Evolutionary conservation across 345 rosid species (phyloP), one percentile per base, ranked within the genome.

Genomic region (Balakata baccata): DNA sequence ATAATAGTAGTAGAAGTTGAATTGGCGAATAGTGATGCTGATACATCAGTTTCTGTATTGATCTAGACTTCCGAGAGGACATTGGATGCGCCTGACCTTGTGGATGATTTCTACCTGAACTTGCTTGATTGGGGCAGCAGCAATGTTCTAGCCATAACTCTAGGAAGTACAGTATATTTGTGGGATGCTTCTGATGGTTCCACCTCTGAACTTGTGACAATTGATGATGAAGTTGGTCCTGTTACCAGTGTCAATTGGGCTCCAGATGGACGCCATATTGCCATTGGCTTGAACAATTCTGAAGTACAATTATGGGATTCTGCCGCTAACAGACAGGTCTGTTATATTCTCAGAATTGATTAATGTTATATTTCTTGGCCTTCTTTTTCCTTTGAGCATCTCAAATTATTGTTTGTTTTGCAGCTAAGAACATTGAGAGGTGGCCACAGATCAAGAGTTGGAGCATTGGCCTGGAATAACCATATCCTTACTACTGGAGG

Each of bases 261-360:
- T 45, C 89, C 86, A 3, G 86, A 84, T 75, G 89, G 88, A 5
- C 75, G 75, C 4, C 73, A 72, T 29, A 74, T 88, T 43, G 92
- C 87, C 5, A 22, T 88, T 45, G 89, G 89, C 62, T 70, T 85
- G 56, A 80, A 84, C 72, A 85, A 86, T 74, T 84, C 86, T 25
- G 80, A 85, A 37, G 88, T 88, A 16, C 88, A 83, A 46, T n/a
- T 88, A 34, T 81, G 87, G 87, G 92, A 88, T 74, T 79, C 69
- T 23, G 45, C 78, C 65, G 52, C 85, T 52, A 78, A 81, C 39
- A 46, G 61, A 69, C 83, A 74, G 84, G 87, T 79, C 16, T 64
- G 76, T 43, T 11, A 6, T 25, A 17, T 66, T 11, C 23, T 41
- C 25, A 11, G 16, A 2, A 16, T 23, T 66, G 20, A 25, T 23